A percentile compares a stretch with the other conserved stretches of the same genome.
phyloP scores from a whole-genome alignment of 2,329 filamentous ascomycete genomes.

The Rhexocercosporidium sp. region DNA sequence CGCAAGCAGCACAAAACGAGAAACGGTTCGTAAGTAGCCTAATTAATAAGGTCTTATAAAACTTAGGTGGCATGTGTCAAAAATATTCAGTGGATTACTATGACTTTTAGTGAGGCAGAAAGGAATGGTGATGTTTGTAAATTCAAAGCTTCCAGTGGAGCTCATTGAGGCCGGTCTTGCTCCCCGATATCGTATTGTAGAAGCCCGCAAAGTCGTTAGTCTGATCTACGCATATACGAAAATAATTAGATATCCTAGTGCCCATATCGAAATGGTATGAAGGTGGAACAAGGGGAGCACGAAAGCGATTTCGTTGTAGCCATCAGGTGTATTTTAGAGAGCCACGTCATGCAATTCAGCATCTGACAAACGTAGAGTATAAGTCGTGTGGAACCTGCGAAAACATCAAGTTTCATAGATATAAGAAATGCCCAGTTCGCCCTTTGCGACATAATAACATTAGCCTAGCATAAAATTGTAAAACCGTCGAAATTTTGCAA shows the following conservation, averaged over 20 bases:
- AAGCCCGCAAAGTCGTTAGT: neutral
- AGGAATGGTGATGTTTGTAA: neutral
- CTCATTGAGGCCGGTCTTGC: neutral
- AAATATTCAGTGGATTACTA: neutral
- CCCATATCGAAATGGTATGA: neutral
- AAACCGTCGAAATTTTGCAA: neutral
- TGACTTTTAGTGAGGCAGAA: neutral
- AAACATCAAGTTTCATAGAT: neutral
- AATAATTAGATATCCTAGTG: constrained; percentile 1
- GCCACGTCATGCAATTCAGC: neutral
- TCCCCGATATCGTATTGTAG: neutral
- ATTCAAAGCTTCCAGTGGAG: neutral
- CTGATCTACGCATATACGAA: neutral
- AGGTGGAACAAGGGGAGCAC: neutral
- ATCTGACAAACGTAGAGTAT: neutral
- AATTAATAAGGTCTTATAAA: neutral
- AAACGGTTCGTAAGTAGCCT: neutral
- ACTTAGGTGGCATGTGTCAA: neutral
- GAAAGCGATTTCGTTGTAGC: neutral
- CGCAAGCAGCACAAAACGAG: neutral
- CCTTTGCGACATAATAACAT: neutral
- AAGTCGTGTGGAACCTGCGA: neutral
- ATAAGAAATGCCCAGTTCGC: neutral
- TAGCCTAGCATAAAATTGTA: neutral
- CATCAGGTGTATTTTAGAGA: neutral